These are phyloP conservation scores for Galerina marginata DNA, from an alignment of 768 basidiomycete species.

Conservation along the genomic window DNA sequence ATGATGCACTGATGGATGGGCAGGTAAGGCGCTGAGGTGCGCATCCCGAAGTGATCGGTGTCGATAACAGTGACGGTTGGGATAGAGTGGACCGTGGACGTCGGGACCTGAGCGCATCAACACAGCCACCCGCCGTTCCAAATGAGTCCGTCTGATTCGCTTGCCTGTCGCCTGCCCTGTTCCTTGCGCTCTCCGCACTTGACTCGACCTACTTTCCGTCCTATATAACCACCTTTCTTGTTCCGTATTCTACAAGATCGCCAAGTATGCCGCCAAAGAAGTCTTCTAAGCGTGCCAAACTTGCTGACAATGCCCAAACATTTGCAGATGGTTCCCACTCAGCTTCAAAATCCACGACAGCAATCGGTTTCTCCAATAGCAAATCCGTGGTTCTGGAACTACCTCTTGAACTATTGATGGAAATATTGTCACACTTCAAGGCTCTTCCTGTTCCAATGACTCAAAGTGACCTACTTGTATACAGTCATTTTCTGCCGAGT, in stretches of 20 bases:
- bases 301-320: background rate
- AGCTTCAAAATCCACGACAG: background rate
- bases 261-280: slow-evolving; percentile 7
- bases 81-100: too few species aligned
- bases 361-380: background rate
- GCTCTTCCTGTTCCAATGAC: slow-evolving; percentile 24
- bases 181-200: background rate
- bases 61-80: too few species aligned
- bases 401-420: slow-evolving; percentile 35
- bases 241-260: background rate
- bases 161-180: background rate
- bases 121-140: background rate
- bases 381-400: slow-evolving; percentile 26
- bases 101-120: background rate
- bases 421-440: slow-evolving; percentile 35
- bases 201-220: background rate
- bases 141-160: background rate
- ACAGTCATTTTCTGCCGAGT: background rate
- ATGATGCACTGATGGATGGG: too few species aligned
- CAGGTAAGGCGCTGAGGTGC: too few species aligned
- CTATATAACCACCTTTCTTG: background rate
- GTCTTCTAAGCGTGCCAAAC: slow-evolving; percentile 10
- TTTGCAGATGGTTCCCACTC: background rate
- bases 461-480: background rate
- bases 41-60: too few species aligned